phyloP scores from a whole-genome alignment of 129 eudicot genomes.

The Arctium lappa region DNA sequence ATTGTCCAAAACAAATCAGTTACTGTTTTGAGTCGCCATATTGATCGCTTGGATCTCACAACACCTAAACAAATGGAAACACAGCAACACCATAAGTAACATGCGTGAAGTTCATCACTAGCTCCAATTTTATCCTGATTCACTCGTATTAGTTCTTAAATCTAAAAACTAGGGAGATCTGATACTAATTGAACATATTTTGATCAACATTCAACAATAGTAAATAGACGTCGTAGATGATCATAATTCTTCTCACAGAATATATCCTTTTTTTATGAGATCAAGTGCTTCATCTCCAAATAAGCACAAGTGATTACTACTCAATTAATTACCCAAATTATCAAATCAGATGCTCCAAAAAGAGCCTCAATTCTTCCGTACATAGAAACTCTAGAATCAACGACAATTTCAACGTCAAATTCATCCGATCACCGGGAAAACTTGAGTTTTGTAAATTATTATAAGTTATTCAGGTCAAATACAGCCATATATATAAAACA shows the following conservation, averaged over 20 bases:
- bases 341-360: slow-evolving; percentile 1
- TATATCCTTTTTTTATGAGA: background rate
- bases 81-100: background rate
- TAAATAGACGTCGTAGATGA: background rate
- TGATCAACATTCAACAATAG: background rate
- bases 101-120: background rate
- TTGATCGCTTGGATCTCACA: slow-evolving; percentile 68
- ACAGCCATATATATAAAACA: background rate
- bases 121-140: background rate
- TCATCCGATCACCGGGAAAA: background rate
- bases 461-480: background rate
- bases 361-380: background rate
- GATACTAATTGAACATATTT: background rate
- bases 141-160: background rate
- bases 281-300: background rate
- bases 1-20: slow-evolving; percentile 77
- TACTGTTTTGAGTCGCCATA: slow-evolving; percentile 75
- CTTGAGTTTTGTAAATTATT: background rate
- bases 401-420: background rate
- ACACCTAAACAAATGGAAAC: slow-evolving; percentile 52
- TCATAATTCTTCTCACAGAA: background rate
- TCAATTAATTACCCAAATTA: background rate
- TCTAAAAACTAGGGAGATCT: background rate
- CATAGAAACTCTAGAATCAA: background rate
- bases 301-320: background rate